Conservation (phyloP, 495 filamentous ascomycete genomes). For the Aspergillus indologenus region DNA sequence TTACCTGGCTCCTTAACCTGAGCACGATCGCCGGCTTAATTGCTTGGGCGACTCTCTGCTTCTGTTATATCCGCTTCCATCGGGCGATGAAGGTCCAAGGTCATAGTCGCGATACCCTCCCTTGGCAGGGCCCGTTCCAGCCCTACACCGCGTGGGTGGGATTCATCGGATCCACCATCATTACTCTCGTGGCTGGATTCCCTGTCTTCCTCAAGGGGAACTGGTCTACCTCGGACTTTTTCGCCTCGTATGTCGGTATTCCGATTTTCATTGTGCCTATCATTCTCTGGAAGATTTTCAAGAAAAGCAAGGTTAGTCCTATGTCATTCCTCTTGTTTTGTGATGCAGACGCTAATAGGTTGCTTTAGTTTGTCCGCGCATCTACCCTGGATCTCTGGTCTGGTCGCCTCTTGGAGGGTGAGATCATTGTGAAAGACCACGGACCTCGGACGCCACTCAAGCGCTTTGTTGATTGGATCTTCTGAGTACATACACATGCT, state of each 20-base stretch:
- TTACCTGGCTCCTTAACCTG: conserved; percentile 61
- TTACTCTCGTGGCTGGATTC: conserved; percentile 42
- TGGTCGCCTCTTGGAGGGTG: conserved; percentile 37
- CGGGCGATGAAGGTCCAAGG: conserved; percentile 57
- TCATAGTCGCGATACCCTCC: conserved; percentile 51
- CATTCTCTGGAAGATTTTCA: conserved; percentile 56
- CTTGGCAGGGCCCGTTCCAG: conserved; percentile 58
- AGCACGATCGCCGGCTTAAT: conserved; percentile 58
- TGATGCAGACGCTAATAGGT: background rate
- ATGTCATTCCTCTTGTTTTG: background rate
- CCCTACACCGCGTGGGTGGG: conserved; percentile 61
- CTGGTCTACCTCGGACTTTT: conserved; percentile 46
- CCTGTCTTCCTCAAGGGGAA: conserved; percentile 37
- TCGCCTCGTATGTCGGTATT: conserved; percentile 55
- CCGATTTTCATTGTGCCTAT: conserved; percentile 58
- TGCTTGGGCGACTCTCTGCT: conserved; percentile 57
- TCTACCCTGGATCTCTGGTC: conserved; percentile 36
- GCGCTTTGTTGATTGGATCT: conserved; percentile 33
- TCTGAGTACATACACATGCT: conserved; percentile 14
- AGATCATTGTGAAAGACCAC: conserved; percentile 24
- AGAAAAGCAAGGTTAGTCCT: conserved; percentile 42
- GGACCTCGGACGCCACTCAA: conserved; percentile 22
- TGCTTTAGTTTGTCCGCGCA: conserved; percentile 26
- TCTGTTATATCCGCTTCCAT: conserved; percentile 63
- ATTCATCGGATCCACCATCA: conserved; percentile 53